Evolutionary conservation across 108 stramenopile genomes (phyloP).

Genomic region (Aureococcus anophagefferens): DNA sequence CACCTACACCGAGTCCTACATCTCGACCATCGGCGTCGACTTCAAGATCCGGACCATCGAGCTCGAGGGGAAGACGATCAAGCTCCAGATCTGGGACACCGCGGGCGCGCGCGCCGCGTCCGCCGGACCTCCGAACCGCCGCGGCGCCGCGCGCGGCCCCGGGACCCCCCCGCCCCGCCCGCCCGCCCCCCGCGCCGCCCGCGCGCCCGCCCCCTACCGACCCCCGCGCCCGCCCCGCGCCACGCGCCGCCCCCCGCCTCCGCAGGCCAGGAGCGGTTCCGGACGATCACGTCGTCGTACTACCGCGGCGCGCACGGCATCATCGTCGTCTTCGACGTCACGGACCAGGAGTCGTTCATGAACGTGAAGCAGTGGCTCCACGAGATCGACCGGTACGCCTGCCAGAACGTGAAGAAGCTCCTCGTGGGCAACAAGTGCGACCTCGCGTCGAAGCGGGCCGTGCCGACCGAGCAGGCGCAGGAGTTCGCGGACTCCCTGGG

Average conservation of each 20-base stretch:
- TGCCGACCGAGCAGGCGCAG: constrained; percentile 88
- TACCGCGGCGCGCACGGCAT: constrained; percentile 91
- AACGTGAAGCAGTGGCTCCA: constrained; percentile 98
- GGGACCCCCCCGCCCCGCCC: too few relatives aligned
- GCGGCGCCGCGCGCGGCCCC: too few relatives aligned
- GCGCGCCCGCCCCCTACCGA: too few relatives aligned
- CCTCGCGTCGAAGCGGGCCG: constrained; percentile 82
- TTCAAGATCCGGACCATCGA: constrained; percentile 96
- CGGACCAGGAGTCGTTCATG: constrained; percentile 90
- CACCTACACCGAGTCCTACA: constrained; percentile 96
- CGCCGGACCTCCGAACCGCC: constrained; percentile 36
- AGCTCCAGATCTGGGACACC: constrained; percentile 88
- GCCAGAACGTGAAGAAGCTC: constrained; percentile 96
- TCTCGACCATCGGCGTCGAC: constrained; percentile 58
- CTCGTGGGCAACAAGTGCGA: constrained; percentile 99
- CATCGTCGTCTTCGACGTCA: constrained; percentile 96
- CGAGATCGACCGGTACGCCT: constrained; percentile 96
- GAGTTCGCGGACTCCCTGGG: constrained; percentile 94
- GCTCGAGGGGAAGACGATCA: constrained; percentile 95
- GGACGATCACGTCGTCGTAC: constrained; percentile 75
- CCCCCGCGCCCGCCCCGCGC: too few relatives aligned
- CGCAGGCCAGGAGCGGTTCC: constrained; percentile 42
- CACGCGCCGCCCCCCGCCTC: too few relatives aligned
- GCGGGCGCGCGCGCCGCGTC: too few relatives aligned
- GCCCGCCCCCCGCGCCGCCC: too few relatives aligned